phyloP scores from a whole-genome alignment of 306 rosid species.

The Vigna trinervia region DNA sequence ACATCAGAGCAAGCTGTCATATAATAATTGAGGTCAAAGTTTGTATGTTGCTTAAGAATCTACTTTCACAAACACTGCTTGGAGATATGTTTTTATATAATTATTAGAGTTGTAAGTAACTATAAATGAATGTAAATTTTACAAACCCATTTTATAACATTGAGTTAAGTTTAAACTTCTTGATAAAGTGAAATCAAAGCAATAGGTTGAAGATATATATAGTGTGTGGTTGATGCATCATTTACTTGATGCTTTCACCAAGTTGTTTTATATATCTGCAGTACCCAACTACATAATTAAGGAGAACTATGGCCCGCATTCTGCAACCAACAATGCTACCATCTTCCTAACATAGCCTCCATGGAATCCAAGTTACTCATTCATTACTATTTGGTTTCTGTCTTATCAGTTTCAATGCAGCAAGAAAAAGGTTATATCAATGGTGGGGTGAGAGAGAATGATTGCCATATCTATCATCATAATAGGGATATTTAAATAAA shows the following conservation, averaged over 20 bases:
- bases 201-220: background rate
- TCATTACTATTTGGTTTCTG: constrained; percentile 52
- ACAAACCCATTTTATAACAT: too few relatives aligned
- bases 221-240: constrained; percentile 43
- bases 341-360: constrained; percentile 14
- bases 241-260: constrained; percentile 45
- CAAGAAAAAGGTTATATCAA: constrained; percentile 45
- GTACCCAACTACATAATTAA: constrained; percentile 35
- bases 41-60: constrained; percentile 38
- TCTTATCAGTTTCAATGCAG: constrained; percentile 45
- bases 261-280: constrained; percentile 35
- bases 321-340: constrained; percentile 44
- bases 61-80: constrained; percentile 34
- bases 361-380: constrained; percentile 34
- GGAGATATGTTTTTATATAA: constrained; percentile 35
- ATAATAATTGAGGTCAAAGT: constrained; percentile 36
- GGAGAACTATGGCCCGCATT: constrained; percentile 34
- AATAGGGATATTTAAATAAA: constrained; percentile 48
- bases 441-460: constrained; percentile 60
- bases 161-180: too few relatives aligned
- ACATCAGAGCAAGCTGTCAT: constrained; percentile 44
- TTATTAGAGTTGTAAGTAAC: constrained; percentile 39
- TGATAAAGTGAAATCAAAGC: too few relatives aligned
- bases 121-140: too few relatives aligned
- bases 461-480: constrained; percentile 64